phyloP scores from a whole-genome alignment of 306 rosid species.

The Quercus suber region DNA sequence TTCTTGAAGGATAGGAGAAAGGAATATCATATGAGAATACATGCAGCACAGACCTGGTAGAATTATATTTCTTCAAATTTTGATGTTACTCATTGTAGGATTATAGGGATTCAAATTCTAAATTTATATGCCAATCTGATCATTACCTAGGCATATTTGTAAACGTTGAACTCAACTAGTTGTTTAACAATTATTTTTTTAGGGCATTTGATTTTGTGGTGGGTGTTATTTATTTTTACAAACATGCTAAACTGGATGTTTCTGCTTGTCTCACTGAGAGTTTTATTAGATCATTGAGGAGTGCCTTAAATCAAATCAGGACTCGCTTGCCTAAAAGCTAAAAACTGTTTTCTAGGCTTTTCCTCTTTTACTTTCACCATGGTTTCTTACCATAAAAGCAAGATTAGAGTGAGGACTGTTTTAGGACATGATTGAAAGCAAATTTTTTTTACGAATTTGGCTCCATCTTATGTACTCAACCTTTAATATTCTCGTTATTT shows the following conservation, averaged over 20 bases:
- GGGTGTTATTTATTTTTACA: neutral
- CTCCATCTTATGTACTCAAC: too few relatives aligned
- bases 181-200: neutral
- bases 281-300: too few relatives aligned
- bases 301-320: too few relatives aligned
- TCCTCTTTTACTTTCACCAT: too few relatives aligned
- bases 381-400: too few relatives aligned
- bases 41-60: neutral
- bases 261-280: too few relatives aligned
- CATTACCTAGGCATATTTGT: constrained; percentile 15
- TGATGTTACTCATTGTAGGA: constrained; percentile 8
- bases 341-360: too few relatives aligned
- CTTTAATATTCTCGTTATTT: too few relatives aligned
- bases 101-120: neutral
- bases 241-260: neutral
- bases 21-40: constrained; percentile 6
- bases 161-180: neutral
- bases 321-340: too few relatives aligned
- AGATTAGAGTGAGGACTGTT: too few relatives aligned
- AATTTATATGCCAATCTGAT: neutral
- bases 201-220: neutral
- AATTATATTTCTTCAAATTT: neutral
- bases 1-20: constrained; percentile 21
- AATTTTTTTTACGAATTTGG: too few relatives aligned
- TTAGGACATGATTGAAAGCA: too few relatives aligned